Base-by-base conservation (phyloP, 495 filamentous ascomycete genomes). In the Achaetomiella virescens region DNA sequence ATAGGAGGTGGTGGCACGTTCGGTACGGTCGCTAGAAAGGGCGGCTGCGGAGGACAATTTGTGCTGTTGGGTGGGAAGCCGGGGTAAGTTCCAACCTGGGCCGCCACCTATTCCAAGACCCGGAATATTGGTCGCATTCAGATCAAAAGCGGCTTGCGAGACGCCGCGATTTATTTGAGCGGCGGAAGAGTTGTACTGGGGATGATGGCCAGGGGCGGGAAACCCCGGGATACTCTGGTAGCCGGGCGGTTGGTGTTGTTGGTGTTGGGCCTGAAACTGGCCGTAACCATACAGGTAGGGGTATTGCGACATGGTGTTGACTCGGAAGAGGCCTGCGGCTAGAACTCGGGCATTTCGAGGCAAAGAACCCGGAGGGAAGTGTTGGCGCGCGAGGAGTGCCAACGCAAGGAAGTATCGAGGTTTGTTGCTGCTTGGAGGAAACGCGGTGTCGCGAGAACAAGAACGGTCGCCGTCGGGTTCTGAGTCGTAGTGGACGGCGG, bases 121-220 rank as follows among this genome's bases (percentile, higher is more conserved):
- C 9, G 75, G 75, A 29, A 77, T 77, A 36, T 59, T 61, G 12
- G 52, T 67, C 1, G 71, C 62, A 48, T 76, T 77, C 41, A 68
- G 67, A 41, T 71, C 57, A 51, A 66, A 76, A 6, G 75, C 66
- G 10, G 22, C 46, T 20, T 71, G 66, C n/a, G 63, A 56, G 1
- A 51, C 25, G 24, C 55, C 54, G 22, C 31, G 58, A 35, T 62
- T 46, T 7, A 48, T 68, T 29, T 71, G 63, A 8, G 61, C 31
- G n/a, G 65, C 54, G 15, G 53, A 61, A 20, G 65, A 61, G 45
- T 67, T 48, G 50, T 68, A 57, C 38, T 49, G 27, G 53, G 41
- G 14, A 49, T 42, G 37, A 35, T 57, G 58, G 41, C 55, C 11
- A 9, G 48, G 52, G 8, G 44, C 45, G 15, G 57, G 24, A 55